Percentiles rank a stretch among this genome's conserved stretches.
These are phyloP conservation scores for Erythrophleum fordii DNA, from an alignment of 306 rosid genomes.

Conservation along the genomic window DNA sequence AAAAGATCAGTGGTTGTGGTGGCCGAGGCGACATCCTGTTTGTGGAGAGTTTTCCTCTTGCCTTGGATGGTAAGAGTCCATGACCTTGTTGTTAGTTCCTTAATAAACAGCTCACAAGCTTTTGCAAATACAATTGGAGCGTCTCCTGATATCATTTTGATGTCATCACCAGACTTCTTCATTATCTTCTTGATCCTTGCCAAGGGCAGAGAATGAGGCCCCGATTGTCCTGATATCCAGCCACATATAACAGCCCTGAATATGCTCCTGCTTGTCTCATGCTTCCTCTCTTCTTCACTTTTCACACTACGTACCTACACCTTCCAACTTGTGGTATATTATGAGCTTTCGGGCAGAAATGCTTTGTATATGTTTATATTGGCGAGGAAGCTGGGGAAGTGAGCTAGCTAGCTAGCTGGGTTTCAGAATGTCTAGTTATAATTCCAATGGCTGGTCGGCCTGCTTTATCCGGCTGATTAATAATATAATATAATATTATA, in stretches of 20 bases:
- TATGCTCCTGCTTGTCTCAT: slow-evolving; percentile 84
- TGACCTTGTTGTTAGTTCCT: slow-evolving; percentile 67
- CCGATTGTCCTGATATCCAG: slow-evolving; percentile 39
- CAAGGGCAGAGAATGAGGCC: slow-evolving; percentile 68
- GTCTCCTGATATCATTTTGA: slow-evolving; percentile 82
- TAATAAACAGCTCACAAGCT: slow-evolving; percentile 78
- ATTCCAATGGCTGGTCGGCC: slow-evolving; percentile 43
- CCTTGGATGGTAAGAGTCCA: slow-evolving; percentile 67
- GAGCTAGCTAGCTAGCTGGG: neutral
- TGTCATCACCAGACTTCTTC: slow-evolving; percentile 70
- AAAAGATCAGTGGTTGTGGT: slow-evolving; percentile 66
- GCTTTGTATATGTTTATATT: neutral
- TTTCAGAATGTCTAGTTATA: neutral
- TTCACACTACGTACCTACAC: too few relatives aligned
- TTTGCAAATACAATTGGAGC: slow-evolving; percentile 73
- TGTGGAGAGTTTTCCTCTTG: slow-evolving; percentile 72
- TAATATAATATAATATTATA: neutral
- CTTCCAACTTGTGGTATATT: too few relatives aligned
- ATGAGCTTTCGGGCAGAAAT: neutral
- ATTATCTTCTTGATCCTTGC: slow-evolving; percentile 87
- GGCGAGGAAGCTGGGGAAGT: neutral
- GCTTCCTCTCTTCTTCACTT: neutral
- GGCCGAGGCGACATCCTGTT: slow-evolving; percentile 73
- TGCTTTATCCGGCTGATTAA: slow-evolving; percentile 44
- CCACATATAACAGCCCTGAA: slow-evolving; percentile 56